Conservation (phyloP, 345 rosid genomes). For the Euphorbia pulcherrima region DNA sequence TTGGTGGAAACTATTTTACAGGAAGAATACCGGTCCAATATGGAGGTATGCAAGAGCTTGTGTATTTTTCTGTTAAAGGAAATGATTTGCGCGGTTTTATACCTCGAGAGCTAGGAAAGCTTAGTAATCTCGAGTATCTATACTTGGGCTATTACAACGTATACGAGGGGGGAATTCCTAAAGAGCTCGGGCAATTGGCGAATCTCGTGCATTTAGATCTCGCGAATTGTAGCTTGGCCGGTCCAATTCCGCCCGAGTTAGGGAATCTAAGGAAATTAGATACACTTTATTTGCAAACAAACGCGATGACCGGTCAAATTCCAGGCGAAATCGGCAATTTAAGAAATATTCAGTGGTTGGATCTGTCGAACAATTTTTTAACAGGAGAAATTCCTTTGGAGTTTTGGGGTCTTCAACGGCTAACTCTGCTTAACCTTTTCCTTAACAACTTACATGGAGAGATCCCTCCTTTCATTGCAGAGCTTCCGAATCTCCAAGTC, state of each 20-base stretch:
- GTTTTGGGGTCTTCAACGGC: constrained; percentile 39
- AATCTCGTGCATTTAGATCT: constrained; percentile 57
- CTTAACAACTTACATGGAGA: constrained; percentile 59
- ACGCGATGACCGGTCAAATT: constrained; percentile 44
- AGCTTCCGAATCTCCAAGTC: constrained; percentile 44
- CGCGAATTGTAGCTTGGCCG: constrained; percentile 47
- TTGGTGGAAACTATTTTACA: constrained; percentile 61
- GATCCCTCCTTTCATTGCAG: constrained; percentile 48
- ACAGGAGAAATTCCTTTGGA: constrained; percentile 53
- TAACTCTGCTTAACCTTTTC: constrained; percentile 52
- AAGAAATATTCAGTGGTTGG: constrained; percentile 45
- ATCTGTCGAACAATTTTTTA: constrained; percentile 57
- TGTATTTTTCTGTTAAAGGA: constrained; percentile 52
- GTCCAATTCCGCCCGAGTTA: constrained; percentile 47
- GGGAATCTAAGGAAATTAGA: constrained; percentile 49
- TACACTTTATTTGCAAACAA: constrained; percentile 53
- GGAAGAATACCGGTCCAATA: constrained; percentile 48
- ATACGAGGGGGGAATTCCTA: constrained; percentile 54
- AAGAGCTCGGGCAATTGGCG: constrained; percentile 45
- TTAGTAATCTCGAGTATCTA: constrained; percentile 44
- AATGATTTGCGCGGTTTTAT: constrained; percentile 53
- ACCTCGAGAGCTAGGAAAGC: constrained; percentile 56
- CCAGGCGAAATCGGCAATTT: constrained; percentile 55
- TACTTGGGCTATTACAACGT: constrained; percentile 57
- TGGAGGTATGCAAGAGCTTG: constrained; percentile 35